phyloP scores from a whole-genome alignment of 108 stramenopile genomes.

The Cyclostephanos invisitatus region DNA sequence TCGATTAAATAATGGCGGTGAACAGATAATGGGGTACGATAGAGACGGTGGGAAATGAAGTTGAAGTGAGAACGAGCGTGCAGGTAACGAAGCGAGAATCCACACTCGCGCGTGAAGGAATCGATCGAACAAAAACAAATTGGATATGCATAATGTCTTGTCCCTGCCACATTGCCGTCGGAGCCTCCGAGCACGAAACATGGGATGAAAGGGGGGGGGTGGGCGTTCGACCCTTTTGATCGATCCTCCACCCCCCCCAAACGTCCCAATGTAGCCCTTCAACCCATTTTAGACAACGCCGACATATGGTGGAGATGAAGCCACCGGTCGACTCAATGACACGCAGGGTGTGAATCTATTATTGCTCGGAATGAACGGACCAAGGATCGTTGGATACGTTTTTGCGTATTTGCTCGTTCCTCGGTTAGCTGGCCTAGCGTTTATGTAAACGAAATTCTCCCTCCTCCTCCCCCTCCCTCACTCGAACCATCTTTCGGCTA shows the following conservation, averaged over 20 bases:
- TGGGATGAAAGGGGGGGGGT: not conserved
- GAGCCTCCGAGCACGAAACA: conserved; percentile 3
- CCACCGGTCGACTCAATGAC: conserved; percentile 23
- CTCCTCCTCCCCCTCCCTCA: not conserved
- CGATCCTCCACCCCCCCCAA: not conserved
- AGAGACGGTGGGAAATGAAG: not conserved
- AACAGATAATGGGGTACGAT: not conserved
- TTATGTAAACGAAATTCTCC: not conserved
- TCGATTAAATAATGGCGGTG: not conserved
- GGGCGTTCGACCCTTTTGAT: conserved; percentile 14
- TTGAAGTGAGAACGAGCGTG: not conserved
- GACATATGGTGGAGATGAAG: conserved; percentile 40
- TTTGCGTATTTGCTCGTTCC: conserved; percentile 18
- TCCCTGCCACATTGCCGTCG: conserved; percentile 15
- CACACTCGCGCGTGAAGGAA: no score
- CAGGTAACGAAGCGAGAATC: no score
- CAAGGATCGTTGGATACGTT: conserved; percentile 36
- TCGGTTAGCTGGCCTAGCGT: conserved; percentile 54
- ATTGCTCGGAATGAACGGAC: conserved; percentile 53
- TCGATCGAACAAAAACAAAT: not conserved
- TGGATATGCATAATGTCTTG: not conserved
- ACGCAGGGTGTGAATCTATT: conserved; percentile 25
- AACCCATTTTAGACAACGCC: not conserved
- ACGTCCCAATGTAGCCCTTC: not conserved
- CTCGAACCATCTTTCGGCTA: not conserved